Evolutionary conservation across 345 rosid species (phyloP).

Genomic region (Adansonia digitata): DNA sequence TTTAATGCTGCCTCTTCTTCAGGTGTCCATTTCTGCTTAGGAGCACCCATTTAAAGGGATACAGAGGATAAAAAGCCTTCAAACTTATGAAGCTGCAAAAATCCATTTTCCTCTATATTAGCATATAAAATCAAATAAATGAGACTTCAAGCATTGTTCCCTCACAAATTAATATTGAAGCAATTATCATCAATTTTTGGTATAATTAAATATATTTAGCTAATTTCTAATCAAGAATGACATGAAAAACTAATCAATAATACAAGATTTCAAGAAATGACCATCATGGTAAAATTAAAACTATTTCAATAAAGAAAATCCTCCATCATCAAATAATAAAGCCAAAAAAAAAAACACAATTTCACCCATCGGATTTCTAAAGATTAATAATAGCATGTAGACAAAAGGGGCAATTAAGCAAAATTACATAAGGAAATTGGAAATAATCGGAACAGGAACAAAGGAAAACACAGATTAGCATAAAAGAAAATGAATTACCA

Average conservation of each 20-base stretch:
- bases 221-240: no score
- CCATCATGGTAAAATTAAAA: neutral
- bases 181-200: neutral
- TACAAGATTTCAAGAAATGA: neutral
- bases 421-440: neutral
- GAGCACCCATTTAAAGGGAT: slow-evolving; percentile 74
- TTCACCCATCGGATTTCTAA: neutral
- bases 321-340: neutral
- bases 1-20: slow-evolving; percentile 93
- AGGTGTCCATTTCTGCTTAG: slow-evolving; percentile 97
- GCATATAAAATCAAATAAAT: slow-evolving; percentile 2
- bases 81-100: slow-evolving; percentile 6
- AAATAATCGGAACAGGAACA: neutral
- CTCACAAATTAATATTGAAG: neutral
- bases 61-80: neutral
- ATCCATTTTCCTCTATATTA: neutral
- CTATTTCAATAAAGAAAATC: neutral
- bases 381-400: neutral
- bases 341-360: neutral
- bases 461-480: neutral
- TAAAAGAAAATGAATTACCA: neutral
- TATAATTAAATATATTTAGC: neutral
- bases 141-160: neutral
- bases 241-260: neutral
- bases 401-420: neutral